Conservation (phyloP, 1,139 yeast species). For the Arxiozyma telluris region DNA sequence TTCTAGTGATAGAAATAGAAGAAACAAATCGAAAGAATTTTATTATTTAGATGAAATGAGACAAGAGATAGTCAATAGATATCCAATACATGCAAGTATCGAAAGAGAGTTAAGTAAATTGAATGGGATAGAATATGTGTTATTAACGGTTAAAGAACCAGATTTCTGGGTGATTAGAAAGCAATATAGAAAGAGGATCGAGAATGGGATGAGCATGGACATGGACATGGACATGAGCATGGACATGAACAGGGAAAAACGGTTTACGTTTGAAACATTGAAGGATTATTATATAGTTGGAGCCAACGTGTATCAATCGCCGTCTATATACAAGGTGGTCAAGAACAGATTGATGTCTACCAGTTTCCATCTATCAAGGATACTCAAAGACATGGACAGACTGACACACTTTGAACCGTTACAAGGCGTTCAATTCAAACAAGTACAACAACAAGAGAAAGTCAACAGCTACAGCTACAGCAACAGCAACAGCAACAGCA, state of each 20-base stretch:
- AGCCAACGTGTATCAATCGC: slow-evolving; percentile 89
- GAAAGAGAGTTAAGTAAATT: slow-evolving; percentile 56
- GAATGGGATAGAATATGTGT: slow-evolving; percentile 78
- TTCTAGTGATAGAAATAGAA: no score
- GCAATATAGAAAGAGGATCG: slow-evolving; percentile 45
- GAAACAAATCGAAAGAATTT: slow-evolving; percentile 1
- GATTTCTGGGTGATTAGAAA: slow-evolving; percentile 87
- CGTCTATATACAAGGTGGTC: slow-evolving; percentile 48
- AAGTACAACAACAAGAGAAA: slow-evolving; percentile 3
- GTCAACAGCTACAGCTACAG: neutral
- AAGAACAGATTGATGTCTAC: slow-evolving; percentile 43
- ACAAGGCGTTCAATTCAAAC: slow-evolving; percentile 28
- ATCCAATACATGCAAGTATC: slow-evolving; percentile 31
- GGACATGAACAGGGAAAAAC: slow-evolving; percentile 31
- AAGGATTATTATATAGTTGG: slow-evolving; percentile 82
- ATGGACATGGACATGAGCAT: no score
- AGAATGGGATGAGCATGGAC: neutral
- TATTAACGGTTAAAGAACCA: slow-evolving; percentile 72
- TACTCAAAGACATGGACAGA: slow-evolving; percentile 19
- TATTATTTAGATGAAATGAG: slow-evolving; percentile 17
- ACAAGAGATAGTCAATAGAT: slow-evolving; percentile 18
- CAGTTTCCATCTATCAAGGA: slow-evolving; percentile 21
- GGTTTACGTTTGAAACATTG: slow-evolving; percentile 42
- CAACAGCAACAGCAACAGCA: slow-evolving; percentile 5
- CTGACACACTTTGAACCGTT: slow-evolving; percentile 29